Conservation (phyloP, 179 eudicot species). For the Amaranthus tricolor region DNA sequence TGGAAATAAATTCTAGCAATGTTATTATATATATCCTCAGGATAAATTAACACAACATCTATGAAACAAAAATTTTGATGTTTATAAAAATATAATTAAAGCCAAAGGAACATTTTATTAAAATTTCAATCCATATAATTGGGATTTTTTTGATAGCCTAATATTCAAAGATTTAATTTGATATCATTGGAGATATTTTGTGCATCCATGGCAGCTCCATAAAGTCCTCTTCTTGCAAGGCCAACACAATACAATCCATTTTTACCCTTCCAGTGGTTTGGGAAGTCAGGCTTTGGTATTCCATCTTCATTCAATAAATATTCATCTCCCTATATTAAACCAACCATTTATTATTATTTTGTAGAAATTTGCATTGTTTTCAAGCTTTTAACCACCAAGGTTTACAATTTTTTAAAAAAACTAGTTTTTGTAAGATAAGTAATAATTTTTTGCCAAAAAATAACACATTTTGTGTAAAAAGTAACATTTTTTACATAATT, state of each 20-base stretch:
- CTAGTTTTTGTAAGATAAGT: too few species aligned
- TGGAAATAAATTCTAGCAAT: too few species aligned
- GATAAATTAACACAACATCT: too few species aligned
- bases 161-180: conserved; percentile 4
- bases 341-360: neutral
- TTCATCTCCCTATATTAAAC: conserved; percentile 22
- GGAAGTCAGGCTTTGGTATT: conserved; percentile 21
- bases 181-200: conserved; percentile 26
- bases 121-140: neutral
- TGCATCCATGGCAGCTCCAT: conserved; percentile 30
- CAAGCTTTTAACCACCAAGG: too few species aligned
- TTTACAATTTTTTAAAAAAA: too few species aligned
- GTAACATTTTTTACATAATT: too few species aligned
- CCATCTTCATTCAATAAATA: conserved; percentile 32
- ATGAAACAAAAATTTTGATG: too few species aligned
- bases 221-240: conserved; percentile 30
- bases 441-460: too few species aligned
- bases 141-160: neutral
- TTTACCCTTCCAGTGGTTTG: conserved; percentile 34
- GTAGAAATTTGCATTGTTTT: too few species aligned
- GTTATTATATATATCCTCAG: too few species aligned
- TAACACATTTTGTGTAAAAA: too few species aligned
- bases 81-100: too few species aligned
- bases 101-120: neutral
- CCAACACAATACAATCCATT: conserved; percentile 41